These are phyloP conservation scores for Beauveria caledonica DNA, from an alignment of 2,329 filamentous ascomycete genomes.

Conservation along the genomic window DNA sequence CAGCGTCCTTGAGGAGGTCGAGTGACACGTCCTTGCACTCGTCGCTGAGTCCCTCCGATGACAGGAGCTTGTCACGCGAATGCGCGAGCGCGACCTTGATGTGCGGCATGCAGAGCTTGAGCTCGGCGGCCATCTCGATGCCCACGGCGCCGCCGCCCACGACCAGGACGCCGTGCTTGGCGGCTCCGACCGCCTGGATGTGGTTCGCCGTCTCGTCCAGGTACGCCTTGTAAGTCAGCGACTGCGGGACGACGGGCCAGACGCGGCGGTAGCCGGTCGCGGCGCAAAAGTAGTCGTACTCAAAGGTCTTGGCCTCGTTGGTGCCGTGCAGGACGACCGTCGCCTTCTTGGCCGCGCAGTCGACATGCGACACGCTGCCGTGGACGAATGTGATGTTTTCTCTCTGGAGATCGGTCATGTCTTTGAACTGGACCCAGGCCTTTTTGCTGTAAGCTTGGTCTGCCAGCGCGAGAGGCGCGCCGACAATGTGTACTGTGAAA, in stretches of 20 bases:
- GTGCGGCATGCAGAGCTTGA: conserved; percentile 58
- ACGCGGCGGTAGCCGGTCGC: conserved; percentile 60
- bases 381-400: conserved; percentile 1
- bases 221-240: conserved; percentile 52
- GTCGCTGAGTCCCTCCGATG: conserved; percentile 62
- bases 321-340: conserved; percentile 42
- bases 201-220: conserved; percentile 53
- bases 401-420: conserved; percentile 56
- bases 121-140: conserved; percentile 72
- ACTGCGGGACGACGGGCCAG: conserved; percentile 67
- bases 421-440: conserved; percentile 61
- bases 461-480: conserved; percentile 1
- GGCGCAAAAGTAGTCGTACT: conserved; percentile 68
- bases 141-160: conserved; percentile 72
- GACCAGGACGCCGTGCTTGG: conserved; percentile 53
- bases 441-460: conserved; percentile 47
- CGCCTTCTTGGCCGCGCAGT: conserved; percentile 51
- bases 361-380: conserved; percentile 32
- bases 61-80: conserved; percentile 61
- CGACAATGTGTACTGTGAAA: conserved; percentile 10
- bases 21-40: conserved; percentile 57
- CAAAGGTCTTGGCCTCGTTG: conserved; percentile 31
- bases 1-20: conserved; percentile 49
- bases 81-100: conserved; percentile 64
- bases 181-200: conserved; percentile 43